Evolutionary conservation across 768 basidiomycete species (phyloP), one percentile per base, ranked within the genome.

Genomic region (Chalciporus pseudorubinellus): DNA sequence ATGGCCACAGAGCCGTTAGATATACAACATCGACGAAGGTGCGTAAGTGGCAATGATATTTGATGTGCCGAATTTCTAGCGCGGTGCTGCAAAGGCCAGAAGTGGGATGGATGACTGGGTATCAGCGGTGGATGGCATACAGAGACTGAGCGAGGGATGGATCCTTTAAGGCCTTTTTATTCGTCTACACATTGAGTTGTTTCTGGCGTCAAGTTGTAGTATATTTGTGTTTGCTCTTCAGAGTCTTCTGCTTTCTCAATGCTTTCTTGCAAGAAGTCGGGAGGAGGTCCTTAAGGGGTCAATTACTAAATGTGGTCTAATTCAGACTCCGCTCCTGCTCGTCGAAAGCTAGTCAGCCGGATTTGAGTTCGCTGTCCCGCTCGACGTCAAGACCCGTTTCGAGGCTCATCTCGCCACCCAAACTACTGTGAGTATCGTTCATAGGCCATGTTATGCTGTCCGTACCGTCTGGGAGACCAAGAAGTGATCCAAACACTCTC

Each of bases 361-460:
- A 51, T 29, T n/a, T 22, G 58, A 48, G 65, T 57, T 55, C 55
- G 58, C 63, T 63, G 66, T 60, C 66, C 57, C 51, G 63, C 63
- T 63, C 71, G 70, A 70, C 67, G 67, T 71, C 72, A 68, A 73
- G 65, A 66, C 70, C 51, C 46, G 52, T 52, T 48, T 53, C 64
- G 60, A 71, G 63, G 64, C 59, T 54, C 52, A 36, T 45, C 55
- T 62, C 59, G 53, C 63, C 47, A 9, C 53, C 20, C 44, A 50
- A 58, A 52, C 16, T 12, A 46, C 14, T 22, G 65, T 68, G 46
- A 70, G 66, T 70, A 51, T 36, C 26, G 36, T 52, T 21, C 38
- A 14, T 34, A 44, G 39, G 44, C 39, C 36, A 39, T 44, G 48
- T 39, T 44, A 44, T 21, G 10, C 10, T n/a, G 33, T 34, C 28